These are phyloP conservation scores for Ascochyta viciae-villosae DNA, from an alignment of 2,329 filamentous ascomycete species.

Conservation along the genomic window DNA sequence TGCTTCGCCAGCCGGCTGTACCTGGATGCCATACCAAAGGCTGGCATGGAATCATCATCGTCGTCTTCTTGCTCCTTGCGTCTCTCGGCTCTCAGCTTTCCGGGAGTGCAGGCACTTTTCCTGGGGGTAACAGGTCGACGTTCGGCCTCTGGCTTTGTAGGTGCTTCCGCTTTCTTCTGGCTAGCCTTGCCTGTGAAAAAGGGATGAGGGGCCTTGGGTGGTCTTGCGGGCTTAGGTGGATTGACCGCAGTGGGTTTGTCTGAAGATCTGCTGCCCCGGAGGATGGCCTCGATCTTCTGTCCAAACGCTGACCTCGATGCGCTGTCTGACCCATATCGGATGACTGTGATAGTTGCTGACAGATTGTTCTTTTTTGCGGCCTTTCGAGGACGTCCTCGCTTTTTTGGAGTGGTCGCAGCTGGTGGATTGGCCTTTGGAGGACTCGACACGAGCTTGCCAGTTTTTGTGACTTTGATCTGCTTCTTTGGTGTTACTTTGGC, in stretches of 20 bases:
- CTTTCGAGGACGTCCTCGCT: constrained; percentile 14
- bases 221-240: constrained; percentile 38
- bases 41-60: constrained; percentile 16
- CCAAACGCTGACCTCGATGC: constrained; percentile 60
- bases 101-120: constrained; percentile 55
- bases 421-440: constrained; percentile 37
- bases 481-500: constrained; percentile 37
- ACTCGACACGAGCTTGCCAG: constrained; percentile 55
- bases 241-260: constrained; percentile 23
- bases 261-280: constrained; percentile 50
- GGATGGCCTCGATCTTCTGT: constrained; percentile 68
- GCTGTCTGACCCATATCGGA: constrained; percentile 66
- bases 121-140: constrained; percentile 26
- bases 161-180: constrained; percentile 27
- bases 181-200: constrained; percentile 69
- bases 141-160: constrained; percentile 22
- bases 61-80: constrained; percentile 29
- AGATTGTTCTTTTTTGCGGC: constrained; percentile 28
- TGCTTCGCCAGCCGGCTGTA: constrained; percentile 58
- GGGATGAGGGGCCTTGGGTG: constrained; percentile 66
- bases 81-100: constrained; percentile 52
- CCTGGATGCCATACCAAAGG: constrained; percentile 29
- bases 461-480: constrained; percentile 51
- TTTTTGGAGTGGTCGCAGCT: constrained; percentile 55
- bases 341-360: constrained; percentile 56